phyloP scores from a whole-genome alignment of 345 rosid genomes.

The Populus davidiana region DNA sequence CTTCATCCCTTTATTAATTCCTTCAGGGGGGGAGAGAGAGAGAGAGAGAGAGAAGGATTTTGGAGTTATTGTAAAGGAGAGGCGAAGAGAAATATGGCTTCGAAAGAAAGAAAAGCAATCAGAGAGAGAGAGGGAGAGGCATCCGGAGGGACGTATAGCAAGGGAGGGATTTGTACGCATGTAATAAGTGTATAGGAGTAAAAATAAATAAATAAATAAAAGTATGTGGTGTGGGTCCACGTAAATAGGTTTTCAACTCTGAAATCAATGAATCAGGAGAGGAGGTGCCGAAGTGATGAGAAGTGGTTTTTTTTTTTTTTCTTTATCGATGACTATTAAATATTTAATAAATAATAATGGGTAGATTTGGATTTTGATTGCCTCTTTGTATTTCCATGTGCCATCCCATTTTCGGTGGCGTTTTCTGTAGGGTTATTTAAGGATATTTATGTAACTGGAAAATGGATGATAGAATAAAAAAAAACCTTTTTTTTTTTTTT shows the following conservation, averaged over 20 bases:
- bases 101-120: not conserved
- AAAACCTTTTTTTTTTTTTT: too few relatives aligned
- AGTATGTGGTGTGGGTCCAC: not conserved
- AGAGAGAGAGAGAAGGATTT: slow-evolving; percentile 3
- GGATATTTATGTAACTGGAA: too few relatives aligned
- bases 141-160: slow-evolving; percentile 15
- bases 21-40: slow-evolving; percentile 6
- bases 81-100: slow-evolving; percentile 8
- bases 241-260: not conserved
- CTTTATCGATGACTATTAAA: too few relatives aligned
- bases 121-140: slow-evolving; percentile 5
- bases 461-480: too few relatives aligned
- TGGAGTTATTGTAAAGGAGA: slow-evolving; percentile 22
- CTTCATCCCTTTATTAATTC: slow-evolving; percentile 2
- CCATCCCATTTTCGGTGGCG: not conserved
- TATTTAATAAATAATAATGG: not conserved
- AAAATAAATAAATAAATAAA: not conserved
- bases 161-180: not conserved
- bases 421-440: not conserved
- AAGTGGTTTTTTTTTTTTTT: too few relatives aligned
- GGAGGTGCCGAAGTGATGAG: not conserved
- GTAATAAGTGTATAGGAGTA: not conserved
- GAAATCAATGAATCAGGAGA: not conserved
- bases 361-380: not conserved
- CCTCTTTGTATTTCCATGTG: slow-evolving; percentile 4